phyloP scores from a whole-genome alignment of 2,329 filamentous ascomycete genomes.

The Fusarium coicis region DNA sequence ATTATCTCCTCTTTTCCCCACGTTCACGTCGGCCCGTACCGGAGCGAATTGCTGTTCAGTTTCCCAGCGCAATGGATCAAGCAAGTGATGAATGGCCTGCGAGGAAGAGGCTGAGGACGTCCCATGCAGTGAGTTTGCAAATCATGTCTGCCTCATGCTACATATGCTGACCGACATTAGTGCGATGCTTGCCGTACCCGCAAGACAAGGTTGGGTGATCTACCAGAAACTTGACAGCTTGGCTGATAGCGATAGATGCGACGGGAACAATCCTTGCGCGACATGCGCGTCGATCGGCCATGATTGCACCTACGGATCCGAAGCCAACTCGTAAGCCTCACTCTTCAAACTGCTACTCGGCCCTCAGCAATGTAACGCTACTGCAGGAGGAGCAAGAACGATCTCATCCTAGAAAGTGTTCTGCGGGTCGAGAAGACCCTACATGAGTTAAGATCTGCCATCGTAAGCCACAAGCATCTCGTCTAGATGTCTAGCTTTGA shows the following conservation, averaged over 20 bases:
- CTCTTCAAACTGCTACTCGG: background rate
- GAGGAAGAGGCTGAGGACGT: conserved; percentile 55
- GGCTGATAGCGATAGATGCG: conserved; percentile 52
- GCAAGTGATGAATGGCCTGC: conserved; percentile 45
- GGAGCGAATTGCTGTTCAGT: conserved; percentile 40
- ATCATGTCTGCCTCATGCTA: background rate
- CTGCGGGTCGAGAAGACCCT: conserved; percentile 59
- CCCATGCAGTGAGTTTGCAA: conserved; percentile 51
- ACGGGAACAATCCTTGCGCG: conserved; percentile 58
- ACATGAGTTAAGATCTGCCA: conserved; percentile 55
- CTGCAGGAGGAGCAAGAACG: conserved; percentile 59
- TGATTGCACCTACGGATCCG: conserved; percentile 55
- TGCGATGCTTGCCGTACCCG: conserved; percentile 59
- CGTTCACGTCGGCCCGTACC: conserved; percentile 47
- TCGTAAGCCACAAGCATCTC: conserved; percentile 46
- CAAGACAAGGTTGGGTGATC: conserved; percentile 57
- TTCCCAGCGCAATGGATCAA: conserved; percentile 42
- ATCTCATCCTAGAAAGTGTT: conserved; percentile 62
- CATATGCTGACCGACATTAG: conserved; percentile 41
- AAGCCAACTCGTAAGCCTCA: conserved; percentile 55
- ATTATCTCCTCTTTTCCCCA: conserved; percentile 32
- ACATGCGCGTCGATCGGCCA: conserved; percentile 51
- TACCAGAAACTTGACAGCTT: background rate
- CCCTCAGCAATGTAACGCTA: conserved; percentile 3
- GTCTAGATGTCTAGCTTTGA: background rate